Evolutionary conservation across 2,329 filamentous ascomycete species (phyloP).

Genomic region (Davidsoniella virescens): DNA sequence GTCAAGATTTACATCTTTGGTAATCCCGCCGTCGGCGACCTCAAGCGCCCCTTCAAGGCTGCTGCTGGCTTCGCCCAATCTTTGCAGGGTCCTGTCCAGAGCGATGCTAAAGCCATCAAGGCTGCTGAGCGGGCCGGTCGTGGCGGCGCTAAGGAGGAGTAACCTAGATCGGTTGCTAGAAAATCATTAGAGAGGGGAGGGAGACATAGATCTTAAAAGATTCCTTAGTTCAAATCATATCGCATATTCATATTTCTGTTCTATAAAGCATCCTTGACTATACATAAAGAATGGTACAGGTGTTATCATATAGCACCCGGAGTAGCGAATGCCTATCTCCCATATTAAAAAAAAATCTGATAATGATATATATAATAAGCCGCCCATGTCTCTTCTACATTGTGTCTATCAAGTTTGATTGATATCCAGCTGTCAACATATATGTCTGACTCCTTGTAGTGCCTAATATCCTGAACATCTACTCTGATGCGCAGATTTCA

Average conservation of each 20-base stretch:
- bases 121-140: constrained; percentile 59
- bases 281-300: constrained; percentile 20
- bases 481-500: constrained; percentile 12
- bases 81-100: constrained; percentile 62
- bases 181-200: background rate
- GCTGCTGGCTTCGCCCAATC: constrained; percentile 66
- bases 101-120: constrained; percentile 80
- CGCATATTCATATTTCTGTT: constrained; percentile 30
- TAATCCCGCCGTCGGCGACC: constrained; percentile 70
- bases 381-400: background rate
- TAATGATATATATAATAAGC: too few species aligned
- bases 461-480: background rate
- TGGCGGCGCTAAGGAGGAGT: constrained; percentile 58
- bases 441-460: background rate
- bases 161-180: constrained; percentile 18
- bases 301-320: too few species aligned
- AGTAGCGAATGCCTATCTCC: too few species aligned
- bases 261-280: constrained; percentile 22
- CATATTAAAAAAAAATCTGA: too few species aligned
- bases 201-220: constrained; percentile 42
- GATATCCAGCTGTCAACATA: background rate
- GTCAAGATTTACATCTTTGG: constrained; percentile 91
- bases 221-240: too few species aligned
- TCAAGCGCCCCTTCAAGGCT: constrained; percentile 92
- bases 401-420: background rate